Base-by-base conservation (phyloP, 2,329 filamentous ascomycete genomes). In the Aspergillus fijiensis region DNA sequence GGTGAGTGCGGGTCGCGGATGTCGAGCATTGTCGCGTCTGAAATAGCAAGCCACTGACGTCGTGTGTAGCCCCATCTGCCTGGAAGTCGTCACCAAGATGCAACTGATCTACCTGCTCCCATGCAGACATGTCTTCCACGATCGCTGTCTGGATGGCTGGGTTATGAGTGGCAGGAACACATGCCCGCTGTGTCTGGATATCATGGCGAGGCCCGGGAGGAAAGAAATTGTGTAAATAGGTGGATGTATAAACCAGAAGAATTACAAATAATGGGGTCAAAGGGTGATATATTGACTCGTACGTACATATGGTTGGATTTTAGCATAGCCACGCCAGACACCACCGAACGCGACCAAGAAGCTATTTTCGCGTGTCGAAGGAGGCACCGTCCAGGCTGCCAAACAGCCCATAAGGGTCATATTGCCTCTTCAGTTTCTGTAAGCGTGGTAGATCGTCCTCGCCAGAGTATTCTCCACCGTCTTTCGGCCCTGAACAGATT, bases 51-150 rank as follows among this genome's bases (percentile, higher is more conserved):
- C 14, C 33, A 35, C 33, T 45, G 16, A 45, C 39, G 16, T 16
- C 6, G 16, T 7, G 16, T 45, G 16, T 19, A 60, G 59, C 33
- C 31, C 57, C 23, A 65, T 65, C 2, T 65, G 63, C 2, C 61
- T 60, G 2, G 61, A 60, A 10, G 51, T 48, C 1, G 57, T 59
- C 14, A 16, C 51, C 12, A 51, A 19, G 21, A 48, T 11, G 33
- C 60, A 35, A 49, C 59, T 33, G 27, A 60, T 59, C 23, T 55
- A 61, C 45, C 42, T 29, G 25, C 51, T 55, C n/a, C 49, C 11
- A 23, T 63, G 55, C 16, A 23, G 21, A 16, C 57, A 59, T 59
- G 51, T 59, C 3, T 59, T 59, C 9, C 57, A 59, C 27, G 50
- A 27, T 16, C 31, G 27, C 4, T 59, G 57, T 16, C 23, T 59